Evolutionary conservation across 495 filamentous ascomycete genomes (phyloP).

Genomic region (Delitschia confertaspora): DNA sequence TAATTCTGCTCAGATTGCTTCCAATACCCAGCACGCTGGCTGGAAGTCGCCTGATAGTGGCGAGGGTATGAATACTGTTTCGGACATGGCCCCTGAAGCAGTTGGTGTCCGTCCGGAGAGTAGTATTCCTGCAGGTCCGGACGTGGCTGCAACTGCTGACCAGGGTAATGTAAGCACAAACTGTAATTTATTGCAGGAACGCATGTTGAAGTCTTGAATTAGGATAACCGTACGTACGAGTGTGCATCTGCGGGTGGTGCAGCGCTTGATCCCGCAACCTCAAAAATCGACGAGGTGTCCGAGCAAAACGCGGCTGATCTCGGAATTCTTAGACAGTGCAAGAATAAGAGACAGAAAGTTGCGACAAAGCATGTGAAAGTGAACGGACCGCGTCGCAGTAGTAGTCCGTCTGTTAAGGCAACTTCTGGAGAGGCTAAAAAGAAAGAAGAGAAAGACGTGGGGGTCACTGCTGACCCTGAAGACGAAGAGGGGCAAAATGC

Average conservation of each 20-base stretch:
- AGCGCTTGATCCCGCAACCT: not conserved
- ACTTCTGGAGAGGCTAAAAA: constrained; percentile 1
- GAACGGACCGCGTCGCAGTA: constrained; percentile 6
- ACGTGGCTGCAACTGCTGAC: not conserved
- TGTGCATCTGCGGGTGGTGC: constrained; percentile 8
- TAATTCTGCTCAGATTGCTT: constrained; percentile 6
- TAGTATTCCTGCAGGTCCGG: constrained; percentile 2
- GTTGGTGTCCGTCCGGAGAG: constrained; percentile 1
- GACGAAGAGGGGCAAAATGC: constrained; percentile 31
- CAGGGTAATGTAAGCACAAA: constrained; percentile 12
- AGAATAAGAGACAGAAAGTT: constrained; percentile 13
- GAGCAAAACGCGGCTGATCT: not conserved
- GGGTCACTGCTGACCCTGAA: constrained; percentile 32
- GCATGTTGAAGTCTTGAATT: not conserved
- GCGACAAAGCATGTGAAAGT: constrained; percentile 16
- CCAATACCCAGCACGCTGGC: constrained; percentile 15
- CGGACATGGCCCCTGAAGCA: constrained; percentile 1
- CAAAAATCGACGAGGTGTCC: too few relatives aligned
- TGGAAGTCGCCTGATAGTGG: constrained; percentile 21
- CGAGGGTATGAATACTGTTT: constrained; percentile 1
- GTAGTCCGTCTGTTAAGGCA: not conserved
- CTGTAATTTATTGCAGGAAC: constrained; percentile 10
- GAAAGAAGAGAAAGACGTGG: constrained; percentile 8
- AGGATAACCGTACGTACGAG: not conserved
- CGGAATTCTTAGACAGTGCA: constrained; percentile 14